A percentile compares a stretch with the other conserved stretches of the same genome.
These are phyloP conservation scores for Eucalyptus pauciflora DNA, from an alignment of 345 rosid genomes.

Conservation along the genomic window DNA sequence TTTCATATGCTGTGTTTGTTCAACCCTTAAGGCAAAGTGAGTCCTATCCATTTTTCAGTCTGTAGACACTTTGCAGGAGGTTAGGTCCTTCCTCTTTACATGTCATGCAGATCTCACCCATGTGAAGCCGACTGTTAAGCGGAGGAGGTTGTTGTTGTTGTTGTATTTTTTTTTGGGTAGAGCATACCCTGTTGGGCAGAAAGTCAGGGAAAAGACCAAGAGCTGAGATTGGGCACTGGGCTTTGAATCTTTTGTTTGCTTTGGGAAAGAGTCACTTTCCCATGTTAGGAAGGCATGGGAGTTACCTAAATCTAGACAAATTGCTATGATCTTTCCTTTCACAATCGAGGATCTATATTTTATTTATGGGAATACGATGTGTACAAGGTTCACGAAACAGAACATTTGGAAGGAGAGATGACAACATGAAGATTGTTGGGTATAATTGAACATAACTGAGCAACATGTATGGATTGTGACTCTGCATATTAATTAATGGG, in stretches of 20 bases:
- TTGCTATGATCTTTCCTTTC: background rate
- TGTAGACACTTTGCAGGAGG: background rate
- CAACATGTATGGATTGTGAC: background rate
- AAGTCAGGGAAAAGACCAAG: background rate
- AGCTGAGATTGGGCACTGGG: background rate
- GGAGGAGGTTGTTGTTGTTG: background rate
- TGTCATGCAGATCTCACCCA: background rate
- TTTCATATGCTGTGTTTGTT: background rate
- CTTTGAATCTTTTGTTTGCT: background rate
- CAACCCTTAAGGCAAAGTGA: background rate
- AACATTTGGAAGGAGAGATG: background rate
- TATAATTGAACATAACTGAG: background rate
- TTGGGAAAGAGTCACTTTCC: background rate
- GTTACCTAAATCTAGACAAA: background rate
- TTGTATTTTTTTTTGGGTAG: no score
- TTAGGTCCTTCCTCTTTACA: background rate
- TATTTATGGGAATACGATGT: background rate
- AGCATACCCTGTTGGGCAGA: background rate
- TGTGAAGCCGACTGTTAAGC: background rate
- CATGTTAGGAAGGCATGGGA: background rate
- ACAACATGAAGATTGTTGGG: background rate
- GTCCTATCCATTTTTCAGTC: background rate
- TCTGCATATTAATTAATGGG: background rate
- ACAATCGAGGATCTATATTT: background rate
- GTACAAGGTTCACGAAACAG: background rate